Evolutionary conservation across 176 grass and related monocot species (phyloP).

Genomic region (Puya raimondii): DNA sequence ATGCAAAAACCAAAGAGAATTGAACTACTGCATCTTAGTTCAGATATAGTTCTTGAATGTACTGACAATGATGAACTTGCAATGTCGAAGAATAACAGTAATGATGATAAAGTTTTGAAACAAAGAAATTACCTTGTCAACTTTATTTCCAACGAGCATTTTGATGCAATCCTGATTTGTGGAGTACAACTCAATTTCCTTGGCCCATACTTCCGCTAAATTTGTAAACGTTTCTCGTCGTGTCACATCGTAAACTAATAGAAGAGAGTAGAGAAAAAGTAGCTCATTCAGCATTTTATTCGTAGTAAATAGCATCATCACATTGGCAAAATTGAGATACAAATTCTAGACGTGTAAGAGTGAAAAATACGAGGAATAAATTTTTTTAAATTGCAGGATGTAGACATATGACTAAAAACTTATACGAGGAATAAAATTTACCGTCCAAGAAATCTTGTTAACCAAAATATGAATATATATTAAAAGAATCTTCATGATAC

Average conservation of each 20-base stretch:
- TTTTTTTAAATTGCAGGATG: too few relatives aligned
- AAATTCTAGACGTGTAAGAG: not conserved
- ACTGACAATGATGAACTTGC: not conserved
- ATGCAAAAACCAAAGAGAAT: too few relatives aligned
- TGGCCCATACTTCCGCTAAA: slow-evolving; percentile 87
- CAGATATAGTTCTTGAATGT: too few relatives aligned
- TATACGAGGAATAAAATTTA: too few relatives aligned
- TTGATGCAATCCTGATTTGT: slow-evolving; percentile 77
- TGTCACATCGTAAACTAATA: slow-evolving; percentile 95
- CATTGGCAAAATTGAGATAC: not conserved
- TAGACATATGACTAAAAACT: too few relatives aligned
- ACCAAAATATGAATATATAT: too few relatives aligned
- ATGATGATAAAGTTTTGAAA: not conserved
- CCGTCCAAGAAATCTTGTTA: too few relatives aligned
- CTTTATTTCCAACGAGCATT: slow-evolving; percentile 94
- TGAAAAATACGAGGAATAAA: not conserved
- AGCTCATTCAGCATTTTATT: not conserved
- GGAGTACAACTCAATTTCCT: slow-evolving; percentile 84
- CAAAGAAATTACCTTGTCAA: slow-evolving; percentile 71
- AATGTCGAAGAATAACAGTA: not conserved
- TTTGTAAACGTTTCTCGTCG: slow-evolving; percentile 83
- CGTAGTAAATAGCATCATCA: not conserved
- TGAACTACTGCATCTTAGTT: too few relatives aligned
- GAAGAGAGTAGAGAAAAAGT: slow-evolving; percentile 18
- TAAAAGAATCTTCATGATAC: too few relatives aligned